These are phyloP conservation scores for Naganishia vaughanmartiniae DNA, from an alignment of 768 basidiomycete genomes.

Conservation along the genomic window DNA sequence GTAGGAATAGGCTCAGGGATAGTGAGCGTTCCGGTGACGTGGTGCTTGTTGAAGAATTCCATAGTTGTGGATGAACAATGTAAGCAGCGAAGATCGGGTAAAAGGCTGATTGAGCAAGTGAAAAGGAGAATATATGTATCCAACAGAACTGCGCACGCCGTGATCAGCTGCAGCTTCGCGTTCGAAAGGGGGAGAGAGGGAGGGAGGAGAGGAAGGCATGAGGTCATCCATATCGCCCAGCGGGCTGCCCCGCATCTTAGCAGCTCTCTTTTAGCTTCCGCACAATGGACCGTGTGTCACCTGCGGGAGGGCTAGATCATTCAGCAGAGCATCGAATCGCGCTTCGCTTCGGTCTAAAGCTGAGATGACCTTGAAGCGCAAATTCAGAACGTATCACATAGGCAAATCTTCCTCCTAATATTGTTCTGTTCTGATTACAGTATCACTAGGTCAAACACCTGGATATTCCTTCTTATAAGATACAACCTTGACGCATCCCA, in stretches of 20 bases:
- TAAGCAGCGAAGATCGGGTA: neutral
- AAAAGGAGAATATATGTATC: no score
- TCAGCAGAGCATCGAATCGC: neutral
- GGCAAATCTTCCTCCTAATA: neutral
- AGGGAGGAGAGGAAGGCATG: no score
- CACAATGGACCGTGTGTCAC: no score
- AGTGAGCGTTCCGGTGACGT: constrained; percentile 22
- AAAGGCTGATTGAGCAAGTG: neutral
- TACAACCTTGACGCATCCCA: constrained; percentile 1
- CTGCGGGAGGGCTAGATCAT: no score
- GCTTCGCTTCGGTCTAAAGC: neutral
- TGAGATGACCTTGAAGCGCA: no score
- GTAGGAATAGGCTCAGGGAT: constrained; percentile 29
- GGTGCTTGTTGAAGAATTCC: constrained; percentile 27
- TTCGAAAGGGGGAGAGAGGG: no score
- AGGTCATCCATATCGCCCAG: no score
- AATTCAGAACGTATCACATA: no score
- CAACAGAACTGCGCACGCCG: neutral
- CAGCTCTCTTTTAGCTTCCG: no score
- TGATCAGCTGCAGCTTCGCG: neutral
- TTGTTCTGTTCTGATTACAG: neutral
- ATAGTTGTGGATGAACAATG: neutral
- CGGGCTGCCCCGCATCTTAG: no score
- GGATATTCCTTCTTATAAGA: neutral
- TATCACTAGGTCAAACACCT: neutral